These are phyloP conservation scores for Morella rubra DNA, from an alignment of 306 rosid genomes.

Conservation along the genomic window DNA sequence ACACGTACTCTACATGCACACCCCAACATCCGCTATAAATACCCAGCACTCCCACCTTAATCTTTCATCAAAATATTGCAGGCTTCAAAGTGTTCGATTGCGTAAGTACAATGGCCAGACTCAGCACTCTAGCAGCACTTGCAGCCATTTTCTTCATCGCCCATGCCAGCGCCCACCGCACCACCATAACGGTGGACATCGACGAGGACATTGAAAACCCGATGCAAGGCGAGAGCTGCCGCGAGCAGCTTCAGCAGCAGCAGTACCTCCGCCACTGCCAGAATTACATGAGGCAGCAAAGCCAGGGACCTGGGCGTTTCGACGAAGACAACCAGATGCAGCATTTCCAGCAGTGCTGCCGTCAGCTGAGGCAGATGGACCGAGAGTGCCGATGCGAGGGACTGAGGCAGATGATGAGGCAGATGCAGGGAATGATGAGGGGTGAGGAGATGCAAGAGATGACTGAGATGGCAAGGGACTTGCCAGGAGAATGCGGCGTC, in stretches of 20 bases:
- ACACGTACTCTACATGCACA: slow-evolving; percentile 25
- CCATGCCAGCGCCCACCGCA: not conserved
- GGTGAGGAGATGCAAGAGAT: not conserved
- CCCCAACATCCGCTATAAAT: not conserved
- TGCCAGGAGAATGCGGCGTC: not conserved
- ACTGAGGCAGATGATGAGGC: not conserved
- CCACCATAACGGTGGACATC: not conserved
- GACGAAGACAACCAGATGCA: not conserved
- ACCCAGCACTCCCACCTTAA: not conserved
- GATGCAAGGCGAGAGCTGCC: not conserved
- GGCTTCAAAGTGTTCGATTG: not conserved
- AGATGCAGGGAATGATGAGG: not conserved
- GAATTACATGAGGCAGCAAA: not conserved
- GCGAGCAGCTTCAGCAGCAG: not conserved
- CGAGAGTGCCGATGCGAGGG: not conserved
- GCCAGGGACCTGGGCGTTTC: not conserved
- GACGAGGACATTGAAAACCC: not conserved
- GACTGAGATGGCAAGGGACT: not conserved
- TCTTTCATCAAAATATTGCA: not conserved
- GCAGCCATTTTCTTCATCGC: not conserved
- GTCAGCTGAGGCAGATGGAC: not conserved
- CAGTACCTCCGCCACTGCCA: not conserved
- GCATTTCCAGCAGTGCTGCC: not conserved
- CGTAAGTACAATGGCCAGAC: not conserved
- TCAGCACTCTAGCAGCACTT: not conserved